Evolutionary conservation across 495 filamentous ascomycete genomes (phyloP).

Genomic region (Bombardia bombarda): DNA sequence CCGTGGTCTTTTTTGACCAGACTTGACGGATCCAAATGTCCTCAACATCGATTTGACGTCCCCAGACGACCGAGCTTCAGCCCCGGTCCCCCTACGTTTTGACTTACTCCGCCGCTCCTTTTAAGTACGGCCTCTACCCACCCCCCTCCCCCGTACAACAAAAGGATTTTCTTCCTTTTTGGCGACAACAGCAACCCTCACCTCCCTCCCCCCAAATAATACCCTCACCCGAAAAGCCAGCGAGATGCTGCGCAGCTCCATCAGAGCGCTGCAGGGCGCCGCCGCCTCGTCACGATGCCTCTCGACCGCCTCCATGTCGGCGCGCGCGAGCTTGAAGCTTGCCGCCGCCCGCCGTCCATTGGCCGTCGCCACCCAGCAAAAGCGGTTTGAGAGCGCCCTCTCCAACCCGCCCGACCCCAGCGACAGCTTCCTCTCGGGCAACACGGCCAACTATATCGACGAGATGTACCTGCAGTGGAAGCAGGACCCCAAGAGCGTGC

Average conservation of each 20-base stretch:
- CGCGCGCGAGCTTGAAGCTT: conserved; percentile 21
- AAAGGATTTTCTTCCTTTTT: conserved; percentile 20
- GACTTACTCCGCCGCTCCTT: conserved; percentile 50
- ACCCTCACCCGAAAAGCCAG: conserved; percentile 10
- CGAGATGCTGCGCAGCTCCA: conserved; percentile 44
- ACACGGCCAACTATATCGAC: conserved; percentile 96
- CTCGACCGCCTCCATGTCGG: conserved; percentile 35
- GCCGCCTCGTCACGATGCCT: conserved; percentile 25
- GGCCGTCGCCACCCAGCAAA: conserved; percentile 37
- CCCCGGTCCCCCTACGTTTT: conserved; percentile 2
- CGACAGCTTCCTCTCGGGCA: conserved; percentile 91
- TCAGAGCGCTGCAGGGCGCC: conserved; percentile 23
- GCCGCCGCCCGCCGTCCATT: conserved; percentile 40
- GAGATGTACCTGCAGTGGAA: conserved; percentile 99
- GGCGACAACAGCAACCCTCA: conserved; percentile 17
- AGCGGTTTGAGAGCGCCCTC: conserved; percentile 38
- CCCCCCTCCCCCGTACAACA: conserved; percentile 3
- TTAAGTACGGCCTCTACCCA: conserved; percentile 4
- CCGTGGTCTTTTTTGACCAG: conserved; percentile 13
- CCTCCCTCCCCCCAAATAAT: conserved; percentile 5
- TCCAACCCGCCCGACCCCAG: conserved; percentile 58
- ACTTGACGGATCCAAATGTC: conserved; percentile 13
- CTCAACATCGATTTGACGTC: conserved; percentile 12
- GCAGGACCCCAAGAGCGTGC: conserved; percentile 83
- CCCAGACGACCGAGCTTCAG: background rate